Evolutionary conservation across 2,329 filamentous ascomycete species (phyloP), one percentile per base, ranked within the genome.

Genomic region (Curvularia spicifera): DNA sequence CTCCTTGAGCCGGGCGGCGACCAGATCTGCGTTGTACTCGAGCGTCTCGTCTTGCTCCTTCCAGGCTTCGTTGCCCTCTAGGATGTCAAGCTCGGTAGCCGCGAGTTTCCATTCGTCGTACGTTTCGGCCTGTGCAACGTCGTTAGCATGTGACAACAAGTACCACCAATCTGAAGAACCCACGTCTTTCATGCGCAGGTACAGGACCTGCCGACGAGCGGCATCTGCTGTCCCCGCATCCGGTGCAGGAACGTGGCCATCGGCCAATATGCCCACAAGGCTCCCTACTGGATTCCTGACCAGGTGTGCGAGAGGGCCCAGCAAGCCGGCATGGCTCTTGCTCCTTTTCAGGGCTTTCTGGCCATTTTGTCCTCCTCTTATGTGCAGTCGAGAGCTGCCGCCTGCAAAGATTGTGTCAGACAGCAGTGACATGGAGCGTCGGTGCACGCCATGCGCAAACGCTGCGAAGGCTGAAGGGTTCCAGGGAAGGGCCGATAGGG

Each of bases 1-100:
- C 64, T 92, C 87, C 52, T 82, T 79, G 43, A 96, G 79, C n/a
- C 91, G 87, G 31, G 84, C 80, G 63, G 88, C 82, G 42, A 97
- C 86, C 8, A 96, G 80, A 0, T 80, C 79, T 0, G 87, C 84
- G 68, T 94, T 87, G 75, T 93, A 95, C 66, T 93, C 89, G 46
- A 84, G 80, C n/a, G 83, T 86, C 50, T 85, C 82, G 8, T 84
- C 78, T 50, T 91, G 85, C 31, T 82, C 75, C 74, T 97, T 97
- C 93, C 93, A 97, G 28, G 81, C 78, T 65, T 94, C 88, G 71
- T 94, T 92, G 45, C 88, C 88, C 73, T 97, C 91, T 13, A 97
- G 80, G 9, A 83, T 75, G 72, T 97, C 93, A 43, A 97, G 84
- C 71, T 93, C 89, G 43, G 82, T 83, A 2, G 93, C 93, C 9